phyloP scores from a whole-genome alignment of 441 rosid species.

The Adansonia gregorii region DNA sequence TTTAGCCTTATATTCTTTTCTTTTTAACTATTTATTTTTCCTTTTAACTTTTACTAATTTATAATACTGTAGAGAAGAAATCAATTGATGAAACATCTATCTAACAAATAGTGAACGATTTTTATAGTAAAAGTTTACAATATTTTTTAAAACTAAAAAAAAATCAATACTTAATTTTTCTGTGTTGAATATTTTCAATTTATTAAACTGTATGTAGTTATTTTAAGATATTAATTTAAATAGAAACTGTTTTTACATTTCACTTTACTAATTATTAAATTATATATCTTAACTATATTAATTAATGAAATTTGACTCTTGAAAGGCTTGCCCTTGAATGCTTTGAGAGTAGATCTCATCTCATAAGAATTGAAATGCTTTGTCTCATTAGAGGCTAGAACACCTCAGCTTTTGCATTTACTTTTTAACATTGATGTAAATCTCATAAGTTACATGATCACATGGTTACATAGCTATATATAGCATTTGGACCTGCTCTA shows the following conservation, averaged over 20 bases:
- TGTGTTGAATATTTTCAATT: background rate
- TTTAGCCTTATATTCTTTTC: slow-evolving; percentile 1
- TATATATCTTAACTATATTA: too few relatives aligned
- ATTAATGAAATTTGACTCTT: background rate
- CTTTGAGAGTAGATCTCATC: slow-evolving; percentile 7
- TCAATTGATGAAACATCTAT: background rate
- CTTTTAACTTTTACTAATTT: background rate
- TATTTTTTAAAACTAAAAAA: background rate
- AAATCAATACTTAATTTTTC: background rate
- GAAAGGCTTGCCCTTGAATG: background rate
- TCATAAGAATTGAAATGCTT: background rate
- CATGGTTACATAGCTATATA: background rate
- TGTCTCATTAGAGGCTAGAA: slow-evolving; percentile 1
- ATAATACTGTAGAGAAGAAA: background rate
- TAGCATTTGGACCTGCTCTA: background rate
- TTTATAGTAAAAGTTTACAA: slow-evolving; percentile 1
- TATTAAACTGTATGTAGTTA: too few relatives aligned
- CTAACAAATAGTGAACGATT: background rate
- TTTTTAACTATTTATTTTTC: background rate
- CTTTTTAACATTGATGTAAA: background rate
- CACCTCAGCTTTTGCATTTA: slow-evolving; percentile 11
- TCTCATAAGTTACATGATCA: background rate
- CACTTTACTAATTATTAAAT: too few relatives aligned
- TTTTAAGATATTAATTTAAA: too few relatives aligned
- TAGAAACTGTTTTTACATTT: too few relatives aligned